A percentile compares a stretch with the other conserved stretches of the same genome.
Evolutionary conservation across 495 filamentous ascomycete species (phyloP).

Genomic region (Xanthoparmelia taractica): DNA sequence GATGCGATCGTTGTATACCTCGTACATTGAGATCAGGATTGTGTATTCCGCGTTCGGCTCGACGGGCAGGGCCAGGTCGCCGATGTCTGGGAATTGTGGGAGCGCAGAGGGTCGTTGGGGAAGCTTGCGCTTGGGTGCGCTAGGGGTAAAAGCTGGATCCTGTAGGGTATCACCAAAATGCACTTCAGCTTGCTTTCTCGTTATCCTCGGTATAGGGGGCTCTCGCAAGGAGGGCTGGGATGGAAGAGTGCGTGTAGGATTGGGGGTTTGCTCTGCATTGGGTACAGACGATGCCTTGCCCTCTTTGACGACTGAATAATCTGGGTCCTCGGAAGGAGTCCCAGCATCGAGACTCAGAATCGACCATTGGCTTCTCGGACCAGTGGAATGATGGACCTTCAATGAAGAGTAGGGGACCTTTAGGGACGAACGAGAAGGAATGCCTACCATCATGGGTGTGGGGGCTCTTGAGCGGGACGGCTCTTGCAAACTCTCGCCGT

Average conservation of each 20-base stretch:
- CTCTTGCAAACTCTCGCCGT: slow-evolving; percentile 53
- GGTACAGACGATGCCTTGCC: slow-evolving; percentile 34
- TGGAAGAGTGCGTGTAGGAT: slow-evolving; percentile 1
- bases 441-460: slow-evolving; percentile 73
- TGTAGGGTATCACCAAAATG: slow-evolving; percentile 33
- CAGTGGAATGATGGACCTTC: slow-evolving; percentile 12
- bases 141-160: slow-evolving; percentile 44
- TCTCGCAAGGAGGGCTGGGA: slow-evolving; percentile 18
- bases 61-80: slow-evolving; percentile 55
- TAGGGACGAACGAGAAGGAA: slow-evolving; percentile 7
- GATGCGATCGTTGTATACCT: slow-evolving; percentile 97
- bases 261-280: slow-evolving; percentile 11
- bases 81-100: slow-evolving; percentile 67
- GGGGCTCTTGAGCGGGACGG: slow-evolving; percentile 62
- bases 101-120: slow-evolving; percentile 55
- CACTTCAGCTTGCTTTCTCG: slow-evolving; percentile 33
- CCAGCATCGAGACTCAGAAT: slow-evolving; percentile 21
- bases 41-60: slow-evolving; percentile 76
- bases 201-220: slow-evolving; percentile 20
- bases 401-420: slow-evolving; percentile 6
- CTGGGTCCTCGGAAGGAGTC: slow-evolving; percentile 11
- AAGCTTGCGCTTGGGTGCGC: slow-evolving; percentile 50
- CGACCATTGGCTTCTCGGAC: slow-evolving; percentile 25
- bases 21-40: slow-evolving; percentile 92
- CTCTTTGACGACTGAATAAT: slow-evolving; percentile 33